Percentiles rank a stretch among this genome's conserved stretches.
Evolutionary conservation across 225 moss, liverwort and hornwort species (phyloP).

Genomic region (Thuidium tamariscinum): DNA sequence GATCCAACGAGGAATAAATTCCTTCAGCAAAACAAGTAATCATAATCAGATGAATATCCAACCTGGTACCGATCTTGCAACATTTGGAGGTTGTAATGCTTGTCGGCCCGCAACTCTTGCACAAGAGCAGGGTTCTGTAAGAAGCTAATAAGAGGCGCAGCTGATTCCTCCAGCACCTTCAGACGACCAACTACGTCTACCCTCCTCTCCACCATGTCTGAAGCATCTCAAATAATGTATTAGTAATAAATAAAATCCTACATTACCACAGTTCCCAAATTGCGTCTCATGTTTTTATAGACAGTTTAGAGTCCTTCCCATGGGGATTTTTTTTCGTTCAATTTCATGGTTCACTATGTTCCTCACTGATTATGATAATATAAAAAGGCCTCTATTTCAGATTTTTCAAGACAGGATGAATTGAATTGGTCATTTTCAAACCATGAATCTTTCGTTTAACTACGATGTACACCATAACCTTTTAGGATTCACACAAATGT

Average conservation of each 20-base stretch:
- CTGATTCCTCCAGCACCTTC: constrained; percentile 89
- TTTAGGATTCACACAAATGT: neutral
- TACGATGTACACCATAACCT: neutral
- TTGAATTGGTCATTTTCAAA: neutral
- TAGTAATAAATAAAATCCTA: neutral
- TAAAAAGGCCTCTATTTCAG: neutral
- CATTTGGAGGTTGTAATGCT: constrained; percentile 98
- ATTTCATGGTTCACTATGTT: too few relatives aligned
- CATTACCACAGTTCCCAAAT: neutral
- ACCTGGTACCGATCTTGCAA: constrained; percentile 96
- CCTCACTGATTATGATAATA: neutral
- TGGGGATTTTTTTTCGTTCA: neutral
- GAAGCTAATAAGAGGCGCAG: constrained; percentile 94
- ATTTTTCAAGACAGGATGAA: neutral
- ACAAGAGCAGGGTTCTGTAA: constrained; percentile 91
- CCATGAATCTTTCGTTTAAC: neutral
- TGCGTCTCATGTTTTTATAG: too few relatives aligned
- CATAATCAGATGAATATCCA: neutral
- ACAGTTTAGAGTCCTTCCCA: neutral
- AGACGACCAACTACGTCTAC: constrained; percentile 92
- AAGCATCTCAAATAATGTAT: neutral
- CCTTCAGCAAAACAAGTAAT: constrained; percentile 17
- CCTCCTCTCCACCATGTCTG: constrained; percentile 98
- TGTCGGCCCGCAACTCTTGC: constrained; percentile 93
- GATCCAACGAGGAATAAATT: neutral